Evolutionary conservation across 345 rosid genomes (phyloP).

Genomic region (Ceriops zippeliana): DNA sequence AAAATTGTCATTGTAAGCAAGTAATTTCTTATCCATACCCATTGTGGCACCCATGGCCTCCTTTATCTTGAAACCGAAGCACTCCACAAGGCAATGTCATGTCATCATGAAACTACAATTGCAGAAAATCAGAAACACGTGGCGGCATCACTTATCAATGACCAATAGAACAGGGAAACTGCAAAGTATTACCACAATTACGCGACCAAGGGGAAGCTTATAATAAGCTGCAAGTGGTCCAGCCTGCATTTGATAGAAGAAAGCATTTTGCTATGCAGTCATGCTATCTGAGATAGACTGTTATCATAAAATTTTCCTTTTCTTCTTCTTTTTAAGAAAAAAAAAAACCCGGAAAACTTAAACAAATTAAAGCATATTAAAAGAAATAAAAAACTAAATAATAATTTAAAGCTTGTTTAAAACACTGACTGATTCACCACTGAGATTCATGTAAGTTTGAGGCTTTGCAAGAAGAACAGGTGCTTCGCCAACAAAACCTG

Average conservation of each 20-base stretch:
- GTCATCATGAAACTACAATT: conserved; percentile 74
- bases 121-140: not conserved
- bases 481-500: conserved; percentile 19
- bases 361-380: too few relatives aligned
- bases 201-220: conserved; percentile 81
- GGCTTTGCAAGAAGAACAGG: conserved; percentile 26
- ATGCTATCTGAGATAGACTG: too few relatives aligned
- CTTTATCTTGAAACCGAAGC: conserved; percentile 79
- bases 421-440: too few relatives aligned
- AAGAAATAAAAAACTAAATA: too few relatives aligned
- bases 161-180: not conserved
- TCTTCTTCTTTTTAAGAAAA: too few relatives aligned
- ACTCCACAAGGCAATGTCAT: conserved; percentile 82
- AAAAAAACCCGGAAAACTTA: too few relatives aligned
- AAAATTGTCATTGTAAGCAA: too few relatives aligned
- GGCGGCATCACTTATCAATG: not conserved
- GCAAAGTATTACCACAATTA: conserved; percentile 57
- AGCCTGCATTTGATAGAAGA: conserved; percentile 35
- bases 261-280: not conserved
- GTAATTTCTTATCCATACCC: conserved; percentile 44
- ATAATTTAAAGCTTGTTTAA: not conserved
- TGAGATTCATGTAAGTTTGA: conserved; percentile 5
- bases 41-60: conserved; percentile 83
- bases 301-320: too few relatives aligned
- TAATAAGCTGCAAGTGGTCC: conserved; percentile 95